Base-by-base conservation (phyloP, 2,329 filamentous ascomycete genomes). In the Calonectria pseudoturangicola region DNA sequence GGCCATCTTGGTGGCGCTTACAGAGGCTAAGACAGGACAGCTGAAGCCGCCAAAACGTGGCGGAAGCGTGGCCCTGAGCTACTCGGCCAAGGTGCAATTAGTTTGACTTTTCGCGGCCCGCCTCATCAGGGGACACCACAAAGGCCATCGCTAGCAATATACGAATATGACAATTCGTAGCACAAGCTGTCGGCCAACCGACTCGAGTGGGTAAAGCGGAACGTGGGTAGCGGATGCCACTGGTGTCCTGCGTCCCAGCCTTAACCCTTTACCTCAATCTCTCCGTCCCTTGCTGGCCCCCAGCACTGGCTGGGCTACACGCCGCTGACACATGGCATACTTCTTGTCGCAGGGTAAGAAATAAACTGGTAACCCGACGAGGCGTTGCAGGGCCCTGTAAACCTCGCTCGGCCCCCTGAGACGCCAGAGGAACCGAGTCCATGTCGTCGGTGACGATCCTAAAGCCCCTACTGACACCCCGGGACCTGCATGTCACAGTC, bases 361-460 rank as follows among this genome's bases (percentile, higher is more conserved):
- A 60, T 60, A 39, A 60, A 28, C 54, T 21, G 54, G 27, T 12
- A 18, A 18, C n/a, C 25, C 16, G 25, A 56, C 36, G 65, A 64
- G 58, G 70, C 70, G 70, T 62, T 63, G 36, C 60, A 48, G 64
- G 67, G 27, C 45, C 41, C 48, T 27, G 45, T 8, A 48, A 65
- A 43, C 51, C 51, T 64, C 60, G 66, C 72, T 63, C 65, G 18
- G n/a, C 66, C 74, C 74, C 72, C 64, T 74, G 77, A 79, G 72
- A 75, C 75, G 71, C 66, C 70, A 68, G 51, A 71, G 77, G 75
- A 75, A 72, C 77, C 77, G 70, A 50, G 69, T 79, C 77, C 77
- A 77, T 70, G 76, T 77, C 73, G 75, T 75, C 71, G 71, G 73
- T 79, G 73, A 74, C 71, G 63, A 70, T 72, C 66, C 68, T 67